phyloP scores from a whole-genome alignment of 2,329 filamentous ascomycete species.

The Whalleya microplaca region DNA sequence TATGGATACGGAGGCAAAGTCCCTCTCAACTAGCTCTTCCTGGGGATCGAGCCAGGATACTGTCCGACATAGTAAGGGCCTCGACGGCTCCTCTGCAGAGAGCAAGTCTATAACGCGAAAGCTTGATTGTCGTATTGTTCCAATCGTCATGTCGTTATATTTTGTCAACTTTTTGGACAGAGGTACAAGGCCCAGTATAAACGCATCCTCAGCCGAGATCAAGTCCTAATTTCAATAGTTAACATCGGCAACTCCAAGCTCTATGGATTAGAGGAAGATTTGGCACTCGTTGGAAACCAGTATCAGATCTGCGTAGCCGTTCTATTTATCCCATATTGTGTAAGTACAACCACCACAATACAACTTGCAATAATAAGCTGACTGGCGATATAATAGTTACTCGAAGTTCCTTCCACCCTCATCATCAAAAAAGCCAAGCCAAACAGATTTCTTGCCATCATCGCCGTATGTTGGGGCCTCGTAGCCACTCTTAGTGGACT shows the following conservation, averaged over 20 bases:
- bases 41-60: background rate
- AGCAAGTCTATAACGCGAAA: conserved; percentile 21
- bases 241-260: conserved; percentile 67
- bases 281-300: conserved; percentile 57
- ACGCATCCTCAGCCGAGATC: background rate
- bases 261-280: conserved; percentile 62
- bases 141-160: conserved; percentile 39
- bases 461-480: conserved; percentile 35
- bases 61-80: background rate
- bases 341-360: conserved; percentile 32
- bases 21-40: background rate
- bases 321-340: conserved; percentile 45
- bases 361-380: background rate
- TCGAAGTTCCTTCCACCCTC: conserved; percentile 46
- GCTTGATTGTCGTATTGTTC: conserved; percentile 39
- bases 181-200: conserved; percentile 24
- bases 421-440: conserved; percentile 43
- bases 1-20: background rate
- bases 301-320: conserved; percentile 59
- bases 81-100: background rate
- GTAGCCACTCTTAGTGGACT: conserved; percentile 29
- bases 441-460: conserved; percentile 21
- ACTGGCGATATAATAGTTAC: conserved; percentile 33
- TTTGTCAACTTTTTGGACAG: conserved; percentile 43
- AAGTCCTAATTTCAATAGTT: conserved; percentile 34